These are phyloP conservation scores for Excoecaria agallocha DNA, from an alignment of 345 rosid species.

Conservation along the genomic window DNA sequence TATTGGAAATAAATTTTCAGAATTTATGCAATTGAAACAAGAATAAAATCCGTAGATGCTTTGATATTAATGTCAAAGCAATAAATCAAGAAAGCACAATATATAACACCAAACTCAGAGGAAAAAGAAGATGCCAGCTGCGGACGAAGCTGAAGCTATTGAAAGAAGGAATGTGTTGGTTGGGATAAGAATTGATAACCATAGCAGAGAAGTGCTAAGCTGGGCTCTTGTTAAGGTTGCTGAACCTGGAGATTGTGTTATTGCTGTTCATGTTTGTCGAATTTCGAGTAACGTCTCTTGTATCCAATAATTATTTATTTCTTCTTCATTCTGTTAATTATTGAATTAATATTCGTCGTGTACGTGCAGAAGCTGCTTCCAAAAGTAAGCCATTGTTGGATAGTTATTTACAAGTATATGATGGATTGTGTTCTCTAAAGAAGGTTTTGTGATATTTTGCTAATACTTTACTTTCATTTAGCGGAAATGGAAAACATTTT, in stretches of 20 bases:
- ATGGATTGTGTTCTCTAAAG: constrained; percentile 56
- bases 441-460: constrained; percentile 41
- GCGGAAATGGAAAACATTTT: background rate
- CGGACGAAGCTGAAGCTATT: background rate
- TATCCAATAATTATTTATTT: background rate
- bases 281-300: constrained; percentile 39
- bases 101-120: constrained; percentile 2
- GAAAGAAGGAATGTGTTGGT: constrained; percentile 60
- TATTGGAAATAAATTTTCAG: constrained; percentile 19
- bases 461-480: background rate
- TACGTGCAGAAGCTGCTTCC: constrained; percentile 47
- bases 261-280: constrained; percentile 67
- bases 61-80: constrained; percentile 18
- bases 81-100: background rate
- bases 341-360: background rate
- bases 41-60: constrained; percentile 6
- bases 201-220: constrained; percentile 64
- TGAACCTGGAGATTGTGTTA: constrained; percentile 72
- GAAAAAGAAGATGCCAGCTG: constrained; percentile 23
- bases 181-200: constrained; percentile 57
- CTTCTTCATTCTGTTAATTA: background rate
- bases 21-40: constrained; percentile 21
- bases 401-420: constrained; percentile 50
- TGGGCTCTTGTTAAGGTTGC: constrained; percentile 86
- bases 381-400: constrained; percentile 46